A percentile compares a stretch with the other conserved stretches of the same genome.
Conservation (phyloP, 78 protist species). For the Dictyostelium citrinum region DNA sequence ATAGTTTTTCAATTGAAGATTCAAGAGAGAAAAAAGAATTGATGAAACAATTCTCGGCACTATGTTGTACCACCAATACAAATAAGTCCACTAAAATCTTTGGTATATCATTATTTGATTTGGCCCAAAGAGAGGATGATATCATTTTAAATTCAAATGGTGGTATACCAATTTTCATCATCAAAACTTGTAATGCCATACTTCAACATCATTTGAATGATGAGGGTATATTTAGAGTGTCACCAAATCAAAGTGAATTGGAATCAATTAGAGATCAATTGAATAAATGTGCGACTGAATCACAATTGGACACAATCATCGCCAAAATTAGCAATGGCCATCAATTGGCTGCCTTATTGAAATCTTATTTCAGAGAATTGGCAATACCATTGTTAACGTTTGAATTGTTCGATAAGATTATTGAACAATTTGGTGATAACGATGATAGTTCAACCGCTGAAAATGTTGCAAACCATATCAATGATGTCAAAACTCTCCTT, state of each 20-base stretch:
- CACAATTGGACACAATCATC: neutral
- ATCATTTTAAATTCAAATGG: neutral
- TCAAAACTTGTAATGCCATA: conserved; percentile 22
- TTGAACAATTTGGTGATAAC: conserved; percentile 12
- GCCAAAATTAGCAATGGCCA: conserved; percentile 3
- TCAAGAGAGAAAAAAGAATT: conserved; percentile 26
- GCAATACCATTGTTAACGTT: conserved; percentile 29
- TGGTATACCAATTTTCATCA: conserved; percentile 37
- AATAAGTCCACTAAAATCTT: conserved; percentile 48
- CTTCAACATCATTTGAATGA: neutral
- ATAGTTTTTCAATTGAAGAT: conserved; percentile 48
- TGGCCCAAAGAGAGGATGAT: conserved; percentile 36
- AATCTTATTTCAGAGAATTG: conserved; percentile 49
- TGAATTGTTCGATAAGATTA: conserved; percentile 43
- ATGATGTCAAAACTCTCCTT: neutral
- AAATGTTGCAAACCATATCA: neutral
- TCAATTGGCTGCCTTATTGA: conserved; percentile 45
- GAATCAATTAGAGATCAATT: conserved; percentile 43
- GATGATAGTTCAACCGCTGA: neutral
- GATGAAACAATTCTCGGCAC: conserved; percentile 34
- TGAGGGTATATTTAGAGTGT: conserved; percentile 70
- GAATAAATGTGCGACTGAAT: neutral
- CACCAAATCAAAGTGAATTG: conserved; percentile 69
- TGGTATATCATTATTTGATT: conserved; percentile 32
- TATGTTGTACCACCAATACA: conserved; percentile 37